phyloP scores from a whole-genome alignment of 176 grass and related monocot species.

The Tillandsia leiboldiana region DNA sequence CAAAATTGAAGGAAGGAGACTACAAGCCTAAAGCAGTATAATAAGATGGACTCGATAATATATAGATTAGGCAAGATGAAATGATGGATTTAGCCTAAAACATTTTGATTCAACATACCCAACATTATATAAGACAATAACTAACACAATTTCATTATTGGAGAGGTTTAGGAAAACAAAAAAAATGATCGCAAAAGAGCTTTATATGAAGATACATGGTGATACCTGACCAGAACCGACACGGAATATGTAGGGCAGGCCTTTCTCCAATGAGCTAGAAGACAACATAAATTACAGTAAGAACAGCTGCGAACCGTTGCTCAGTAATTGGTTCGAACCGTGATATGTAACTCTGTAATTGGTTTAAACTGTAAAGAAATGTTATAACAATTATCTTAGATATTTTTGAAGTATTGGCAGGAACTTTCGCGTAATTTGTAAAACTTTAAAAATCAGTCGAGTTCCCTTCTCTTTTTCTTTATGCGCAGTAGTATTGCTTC shows the following conservation, averaged over 20 bases:
- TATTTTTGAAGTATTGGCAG: too few relatives aligned
- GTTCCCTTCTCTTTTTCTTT: too few relatives aligned
- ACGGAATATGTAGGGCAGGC: slow-evolving; percentile 82
- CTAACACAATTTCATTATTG: background rate
- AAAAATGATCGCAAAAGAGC: background rate
- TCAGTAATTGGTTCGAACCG: background rate
- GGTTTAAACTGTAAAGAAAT: too few relatives aligned
- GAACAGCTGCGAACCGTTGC: background rate
- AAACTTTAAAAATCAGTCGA: too few relatives aligned
- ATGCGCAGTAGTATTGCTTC: too few relatives aligned
- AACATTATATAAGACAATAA: background rate
- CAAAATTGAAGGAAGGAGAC: background rate
- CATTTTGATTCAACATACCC: background rate
- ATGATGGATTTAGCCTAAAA: background rate
- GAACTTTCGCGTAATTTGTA: too few relatives aligned
- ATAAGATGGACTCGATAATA: background rate
- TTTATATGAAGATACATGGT: background rate
- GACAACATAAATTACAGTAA: slow-evolving; percentile 7
- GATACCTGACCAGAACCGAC: slow-evolving; percentile 76
- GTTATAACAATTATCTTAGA: too few relatives aligned
- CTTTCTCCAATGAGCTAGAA: slow-evolving; percentile 78
- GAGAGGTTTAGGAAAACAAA: background rate
- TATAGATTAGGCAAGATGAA: background rate
- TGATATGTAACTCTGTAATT: too few relatives aligned
- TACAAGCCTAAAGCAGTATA: background rate